phyloP scores from a whole-genome alignment of 1,284 basidiomycete genomes.

The Pyrrhoderma lamaoense region DNA sequence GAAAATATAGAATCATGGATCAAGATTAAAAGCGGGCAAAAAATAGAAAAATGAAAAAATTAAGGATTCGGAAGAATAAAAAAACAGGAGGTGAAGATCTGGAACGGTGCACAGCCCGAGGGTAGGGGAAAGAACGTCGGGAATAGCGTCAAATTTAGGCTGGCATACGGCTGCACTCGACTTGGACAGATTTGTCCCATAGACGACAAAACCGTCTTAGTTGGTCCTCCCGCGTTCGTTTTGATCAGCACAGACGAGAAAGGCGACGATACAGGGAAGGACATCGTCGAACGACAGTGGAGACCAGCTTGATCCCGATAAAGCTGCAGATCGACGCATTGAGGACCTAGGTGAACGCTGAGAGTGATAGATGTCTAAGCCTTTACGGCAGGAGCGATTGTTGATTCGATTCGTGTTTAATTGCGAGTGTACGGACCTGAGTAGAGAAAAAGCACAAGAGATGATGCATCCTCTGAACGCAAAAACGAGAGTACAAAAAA shows the following conservation, averaged over 20 bases:
- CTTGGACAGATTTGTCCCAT: neutral
- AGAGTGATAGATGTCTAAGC: neutral
- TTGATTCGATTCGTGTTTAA: neutral
- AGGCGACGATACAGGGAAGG: neutral
- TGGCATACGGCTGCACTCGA: neutral
- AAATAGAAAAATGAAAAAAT: slow-evolving; percentile 4
- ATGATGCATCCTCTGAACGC: too few species aligned
- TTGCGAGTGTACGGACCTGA: slow-evolving; percentile 1
- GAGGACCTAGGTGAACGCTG: neutral
- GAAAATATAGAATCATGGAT: neutral
- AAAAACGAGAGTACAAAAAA: too few species aligned
- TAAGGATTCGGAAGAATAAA: neutral
- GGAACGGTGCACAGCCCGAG: slow-evolving; percentile 7
- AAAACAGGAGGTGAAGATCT: slow-evolving; percentile 3
- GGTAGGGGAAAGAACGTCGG: neutral
- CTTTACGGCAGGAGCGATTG: neutral
- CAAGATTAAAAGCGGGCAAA: slow-evolving; percentile 1
- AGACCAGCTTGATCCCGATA: neutral
- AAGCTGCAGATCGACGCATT: neutral
- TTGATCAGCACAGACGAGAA: slow-evolving; percentile 10
- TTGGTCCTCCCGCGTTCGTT: slow-evolving; percentile 11
- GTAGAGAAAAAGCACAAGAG: neutral
- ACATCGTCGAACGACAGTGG: neutral
- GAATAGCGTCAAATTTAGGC: slow-evolving; percentile 1
- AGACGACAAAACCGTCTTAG: neutral